These are phyloP conservation scores for Acephala macrosclerotiorum DNA, from an alignment of 2,329 filamentous ascomycete genomes.

Conservation along the genomic window DNA sequence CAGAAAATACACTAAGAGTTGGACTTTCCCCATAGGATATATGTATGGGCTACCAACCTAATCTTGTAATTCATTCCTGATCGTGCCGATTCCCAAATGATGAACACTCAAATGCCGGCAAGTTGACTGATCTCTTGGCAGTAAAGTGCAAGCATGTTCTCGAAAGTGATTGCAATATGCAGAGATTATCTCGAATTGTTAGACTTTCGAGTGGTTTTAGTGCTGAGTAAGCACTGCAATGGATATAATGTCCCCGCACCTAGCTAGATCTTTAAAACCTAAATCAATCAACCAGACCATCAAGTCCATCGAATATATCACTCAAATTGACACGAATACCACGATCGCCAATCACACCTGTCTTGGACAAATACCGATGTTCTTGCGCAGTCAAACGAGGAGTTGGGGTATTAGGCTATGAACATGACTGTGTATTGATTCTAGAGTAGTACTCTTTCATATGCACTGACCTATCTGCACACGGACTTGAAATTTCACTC, in stretches of 20 bases:
- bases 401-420: background rate
- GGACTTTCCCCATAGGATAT: background rate
- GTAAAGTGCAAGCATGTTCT: background rate
- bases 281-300: too few species aligned
- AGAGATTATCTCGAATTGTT: background rate
- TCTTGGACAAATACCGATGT: background rate
- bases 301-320: too few species aligned
- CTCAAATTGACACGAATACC: too few species aligned
- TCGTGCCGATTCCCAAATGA: background rate
- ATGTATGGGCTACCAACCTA: background rate
- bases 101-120: background rate
- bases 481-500: too few species aligned
- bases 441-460: too few species aligned
- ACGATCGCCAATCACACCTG: background rate
- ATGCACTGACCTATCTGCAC: too few species aligned
- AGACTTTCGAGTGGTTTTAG: too few species aligned
- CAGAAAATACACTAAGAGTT: background rate
- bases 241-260: too few species aligned
- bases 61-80: background rate
- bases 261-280: too few species aligned
- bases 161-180: background rate
- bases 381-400: background rate
- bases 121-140: background rate
- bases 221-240: too few species aligned
- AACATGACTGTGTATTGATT: background rate